Base-by-base conservation (phyloP, 176 grass and related monocot genomes). In the Oryza nivara region DNA sequence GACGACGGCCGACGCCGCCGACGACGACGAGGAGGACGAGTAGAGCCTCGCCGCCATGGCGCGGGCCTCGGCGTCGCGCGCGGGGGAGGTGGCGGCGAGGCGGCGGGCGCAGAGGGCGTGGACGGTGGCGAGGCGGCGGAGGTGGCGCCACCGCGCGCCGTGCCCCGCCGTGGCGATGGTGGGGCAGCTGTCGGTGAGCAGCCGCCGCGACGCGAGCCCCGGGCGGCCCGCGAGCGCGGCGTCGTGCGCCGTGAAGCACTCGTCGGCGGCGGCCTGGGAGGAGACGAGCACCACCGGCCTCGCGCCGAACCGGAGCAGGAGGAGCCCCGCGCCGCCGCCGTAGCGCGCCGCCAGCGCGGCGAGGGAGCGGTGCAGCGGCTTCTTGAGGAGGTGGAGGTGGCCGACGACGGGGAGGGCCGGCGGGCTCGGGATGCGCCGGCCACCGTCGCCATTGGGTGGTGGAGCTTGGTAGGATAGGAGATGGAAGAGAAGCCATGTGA, bases 321-420 rank as follows among this genome's bases (percentile, higher is more conserved):
- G 82, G 68, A 97, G 71, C n/a, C 88, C 68, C 0, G 35, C 34
- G 47, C 82, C 9, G 23, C 77, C 81, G 68, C 73, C 83, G 83
- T 89, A 68, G 80, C 82, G 74, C 5, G 65, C 14, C 7, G 88
- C 76, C 2, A 94, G 88, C 1, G 12, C 46, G 28, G 82, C 36
- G 10, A 97, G 89, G 89, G 83, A 86, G 22, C 52, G 92, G 77
- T 94, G 92, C 1, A 94, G 72, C 7, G 92, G 94, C 20, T 92
- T 90, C 76, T 90, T 90, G 73, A 94, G 73, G 66, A 97, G 88
- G 83, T 97, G 90, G 76, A 97, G 88, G 82, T 97, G 94, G 64
- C 94, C 89, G n/a, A 92, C 0, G 68, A 97, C 11, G 0, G 90
- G 94, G 1, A 90, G 85, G 2, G 80, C 75, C 3, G 86, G 87